Evolutionary conservation across 106 monocot genomes (phyloP), one percentile per base, ranked within the genome.

Genomic region (Phalaenopsis aphrodite): DNA sequence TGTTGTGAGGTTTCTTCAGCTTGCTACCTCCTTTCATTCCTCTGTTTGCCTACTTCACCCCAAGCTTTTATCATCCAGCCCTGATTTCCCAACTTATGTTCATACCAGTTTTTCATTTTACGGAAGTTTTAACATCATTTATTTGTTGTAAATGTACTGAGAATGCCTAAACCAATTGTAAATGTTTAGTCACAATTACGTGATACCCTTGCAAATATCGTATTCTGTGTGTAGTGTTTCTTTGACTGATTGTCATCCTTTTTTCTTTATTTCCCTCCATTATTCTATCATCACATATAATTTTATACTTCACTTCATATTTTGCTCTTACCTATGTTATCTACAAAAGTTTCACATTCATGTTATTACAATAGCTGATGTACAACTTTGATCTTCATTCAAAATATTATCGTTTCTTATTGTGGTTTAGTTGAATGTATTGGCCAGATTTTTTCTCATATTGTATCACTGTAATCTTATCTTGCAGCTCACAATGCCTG

Each of bases 401-500:
- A 4, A 58, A 42, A 3, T 39, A 78, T 78, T 18, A 8, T 78
- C 6, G 10, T 18, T 78, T 18, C 17, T 58, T 49, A 37, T 30
- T 24, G 37, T 12, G 36, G 36, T n/a, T 47, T 16, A 77, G 52
- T 55, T 49, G 11, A 69, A 36, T 12, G n/a, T 11, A 15, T 39
- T 36, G 38, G 1, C 39, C 36, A 14, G 2, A 69, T 69, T 69
- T 57, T 19, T 11, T 69, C 43, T 45, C 74, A 42, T 74, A n/a
- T 74, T 12, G 8, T 12, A 1, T 78, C 24, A 3, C 39, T 78
- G 5, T 78, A 41, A 56, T 58, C 56, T 55, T 79, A 79, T 69
- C 43, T 61, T 82, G 78, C 88, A 93, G 93, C 84, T 84, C 49
- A 83, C 86, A 38, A 83, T 90, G 81, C 77, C 87, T 39, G 88